Evolutionary conservation across 805 yeast genomes (phyloP), one percentile per base, ranked within the genome.

Genomic region (Saturnispora dispora): DNA sequence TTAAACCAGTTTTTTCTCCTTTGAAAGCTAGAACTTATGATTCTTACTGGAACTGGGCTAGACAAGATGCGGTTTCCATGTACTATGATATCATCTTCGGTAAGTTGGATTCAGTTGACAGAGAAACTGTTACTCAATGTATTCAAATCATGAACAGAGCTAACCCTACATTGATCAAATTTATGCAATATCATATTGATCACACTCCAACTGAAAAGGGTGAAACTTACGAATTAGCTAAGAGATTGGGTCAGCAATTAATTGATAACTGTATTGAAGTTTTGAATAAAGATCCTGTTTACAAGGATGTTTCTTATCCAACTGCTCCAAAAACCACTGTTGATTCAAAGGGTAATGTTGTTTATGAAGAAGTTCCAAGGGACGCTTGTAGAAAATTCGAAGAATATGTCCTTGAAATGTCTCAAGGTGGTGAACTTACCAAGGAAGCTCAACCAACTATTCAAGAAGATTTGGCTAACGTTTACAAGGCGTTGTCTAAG

Each of bases 21-120:
- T 78, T 86, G 72, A 93, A 93, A 75, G 96, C 97, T 28, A 86
- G 99, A 75, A 82, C 85, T 50, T 93, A 91, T 70, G 98, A 93
- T 71, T 89, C 97, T 22, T 89, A 90, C 71, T 93, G 99, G 99
- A 95, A 95, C 71, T 93, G 99, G 99, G 97, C 98, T 46, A 87
- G 97, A 71, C 99, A 93, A 75, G 96, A 93, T 68, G 86, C 93
- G 55, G 74, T 93, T 60, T 81, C 89, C 47, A 84, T 93, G 88
- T 93, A 87, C 73, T 93, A 80, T 67, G 97, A 93, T 71, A 89
- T 93, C 63, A 89, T 93, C 60, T 95, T 93, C 69, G 99, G 99
- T 68, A 84, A 87, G 57, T 78, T 85, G 57, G 81, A 89, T 55
- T 83, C 88, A 54, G 85, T 93, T 58, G 98, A 93, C 70, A 82